Conservation (phyloP, 75 land plant genomes). For the Pinus taeda region DNA sequence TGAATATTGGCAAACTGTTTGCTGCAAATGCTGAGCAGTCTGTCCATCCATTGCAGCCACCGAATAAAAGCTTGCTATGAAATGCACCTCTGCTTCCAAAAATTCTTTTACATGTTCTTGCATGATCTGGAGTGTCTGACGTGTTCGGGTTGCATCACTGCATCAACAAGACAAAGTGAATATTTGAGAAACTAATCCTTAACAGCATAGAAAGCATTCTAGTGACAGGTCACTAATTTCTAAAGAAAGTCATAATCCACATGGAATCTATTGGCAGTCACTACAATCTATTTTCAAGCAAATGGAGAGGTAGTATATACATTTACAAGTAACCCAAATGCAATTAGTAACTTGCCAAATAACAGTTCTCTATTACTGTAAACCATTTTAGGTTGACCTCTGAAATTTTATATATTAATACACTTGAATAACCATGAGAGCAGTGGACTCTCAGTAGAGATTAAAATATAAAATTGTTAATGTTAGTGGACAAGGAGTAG, state of each 20-base stretch:
- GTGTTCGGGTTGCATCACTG: slow-evolving; percentile 84
- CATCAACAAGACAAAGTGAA: slow-evolving; percentile 15
- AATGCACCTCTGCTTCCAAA: slow-evolving; percentile 68
- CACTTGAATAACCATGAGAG: not conserved
- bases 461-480: not conserved
- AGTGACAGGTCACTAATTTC: not conserved
- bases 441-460: too few relatives aligned
- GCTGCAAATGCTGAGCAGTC: slow-evolving; percentile 86
- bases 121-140: slow-evolving; percentile 85
- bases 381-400: not conserved
- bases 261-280: not conserved
- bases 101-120: slow-evolving; percentile 61
- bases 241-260: not conserved
- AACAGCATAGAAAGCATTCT: not conserved
- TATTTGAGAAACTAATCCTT: not conserved
- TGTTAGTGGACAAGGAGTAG: not conserved
- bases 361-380: not conserved
- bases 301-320: not conserved
- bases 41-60: slow-evolving; percentile 99
- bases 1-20: slow-evolving; percentile 61
- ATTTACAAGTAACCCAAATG: not conserved
- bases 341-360: not conserved
- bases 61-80: slow-evolving; percentile 88
- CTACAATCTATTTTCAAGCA: not conserved
- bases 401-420: not conserved